These are phyloP conservation scores for Paxillus ammoniavirescens DNA, from an alignment of 768 basidiomycete species.

Conservation along the genomic window DNA sequence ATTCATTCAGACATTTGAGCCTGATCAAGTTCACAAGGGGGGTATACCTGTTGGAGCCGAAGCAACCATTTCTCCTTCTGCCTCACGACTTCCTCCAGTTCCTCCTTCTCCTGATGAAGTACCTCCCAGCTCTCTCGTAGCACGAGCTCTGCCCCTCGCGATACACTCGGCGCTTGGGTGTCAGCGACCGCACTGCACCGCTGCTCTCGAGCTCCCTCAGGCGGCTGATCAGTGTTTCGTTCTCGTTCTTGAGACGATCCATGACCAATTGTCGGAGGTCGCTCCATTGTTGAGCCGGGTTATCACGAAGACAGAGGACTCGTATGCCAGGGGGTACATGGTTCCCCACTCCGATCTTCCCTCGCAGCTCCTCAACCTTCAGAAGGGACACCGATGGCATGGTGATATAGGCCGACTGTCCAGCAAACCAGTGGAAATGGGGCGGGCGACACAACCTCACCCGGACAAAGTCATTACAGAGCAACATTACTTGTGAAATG, in stretches of 20 bases:
- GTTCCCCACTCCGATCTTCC: slow-evolving; percentile 72
- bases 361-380: slow-evolving; percentile 69
- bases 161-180: slow-evolving; percentile 10
- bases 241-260: slow-evolving; percentile 78
- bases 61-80: slow-evolving; percentile 83
- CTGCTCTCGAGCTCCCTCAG: slow-evolving; percentile 59
- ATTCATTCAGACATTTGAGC: not conserved
- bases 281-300: slow-evolving; percentile 82
- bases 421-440: slow-evolving; percentile 51
- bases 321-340: slow-evolving; percentile 73
- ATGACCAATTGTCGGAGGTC: slow-evolving; percentile 68
- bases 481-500: slow-evolving; percentile 10
- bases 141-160: slow-evolving; percentile 41
- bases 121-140: slow-evolving; percentile 81
- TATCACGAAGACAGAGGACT: slow-evolving; percentile 67
- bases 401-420: slow-evolving; percentile 53
- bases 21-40: not conserved
- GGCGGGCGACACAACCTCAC: slow-evolving; percentile 43
- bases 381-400: slow-evolving; percentile 47
- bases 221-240: slow-evolving; percentile 72
- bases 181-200: slow-evolving; percentile 23
- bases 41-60: slow-evolving; percentile 71
- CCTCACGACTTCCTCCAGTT: slow-evolving; percentile 59
- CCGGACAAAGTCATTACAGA: slow-evolving; percentile 47
- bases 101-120: slow-evolving; percentile 63